Percentiles rank a stretch among this genome's conserved stretches.
phyloP scores from a whole-genome alignment of 208 protist genomes.

The Leishmania mexicana region DNA sequence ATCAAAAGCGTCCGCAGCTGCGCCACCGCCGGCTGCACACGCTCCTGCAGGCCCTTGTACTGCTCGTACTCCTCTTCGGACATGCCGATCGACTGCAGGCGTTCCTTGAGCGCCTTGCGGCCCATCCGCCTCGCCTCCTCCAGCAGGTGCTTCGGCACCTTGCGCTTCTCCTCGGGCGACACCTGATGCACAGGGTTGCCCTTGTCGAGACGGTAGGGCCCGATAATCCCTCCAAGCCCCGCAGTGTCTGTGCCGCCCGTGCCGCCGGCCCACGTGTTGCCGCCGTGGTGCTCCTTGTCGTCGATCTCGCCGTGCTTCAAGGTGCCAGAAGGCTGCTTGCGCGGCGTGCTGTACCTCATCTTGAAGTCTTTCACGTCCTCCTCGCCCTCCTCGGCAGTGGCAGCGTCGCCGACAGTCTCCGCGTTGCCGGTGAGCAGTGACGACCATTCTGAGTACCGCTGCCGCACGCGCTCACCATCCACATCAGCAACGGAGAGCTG shows the following conservation, averaged over 20 bases:
- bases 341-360: slow-evolving; percentile 78
- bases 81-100: slow-evolving; percentile 81
- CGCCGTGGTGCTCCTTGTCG: slow-evolving; percentile 91
- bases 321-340: slow-evolving; percentile 68
- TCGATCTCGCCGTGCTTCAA: slow-evolving; percentile 92
- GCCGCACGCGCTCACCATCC: slow-evolving; percentile 55
- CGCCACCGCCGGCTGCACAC: slow-evolving; percentile 57
- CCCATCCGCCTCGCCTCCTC: slow-evolving; percentile 84
- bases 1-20: slow-evolving; percentile 74
- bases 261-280: slow-evolving; percentile 93
- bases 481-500: slow-evolving; percentile 55
- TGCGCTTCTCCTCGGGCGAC: slow-evolving; percentile 84
- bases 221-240: slow-evolving; percentile 83
- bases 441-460: slow-evolving; percentile 62
- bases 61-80: slow-evolving; percentile 59
- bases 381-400: slow-evolving; percentile 26
- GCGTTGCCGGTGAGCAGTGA: slow-evolving; percentile 56
- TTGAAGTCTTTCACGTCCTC: slow-evolving; percentile 37
- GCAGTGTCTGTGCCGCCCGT: slow-evolving; percentile 89
- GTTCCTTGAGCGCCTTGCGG: slow-evolving; percentile 67
- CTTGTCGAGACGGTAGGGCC: slow-evolving; percentile 91
- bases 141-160: slow-evolving; percentile 78
- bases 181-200: slow-evolving; percentile 88
- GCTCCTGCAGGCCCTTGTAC: slow-evolving; percentile 67
- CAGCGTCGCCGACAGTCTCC: slow-evolving; percentile 41